Base-by-base conservation (phyloP, 352 stramenopile genomes). In the Aphanomyces stellatus region DNA sequence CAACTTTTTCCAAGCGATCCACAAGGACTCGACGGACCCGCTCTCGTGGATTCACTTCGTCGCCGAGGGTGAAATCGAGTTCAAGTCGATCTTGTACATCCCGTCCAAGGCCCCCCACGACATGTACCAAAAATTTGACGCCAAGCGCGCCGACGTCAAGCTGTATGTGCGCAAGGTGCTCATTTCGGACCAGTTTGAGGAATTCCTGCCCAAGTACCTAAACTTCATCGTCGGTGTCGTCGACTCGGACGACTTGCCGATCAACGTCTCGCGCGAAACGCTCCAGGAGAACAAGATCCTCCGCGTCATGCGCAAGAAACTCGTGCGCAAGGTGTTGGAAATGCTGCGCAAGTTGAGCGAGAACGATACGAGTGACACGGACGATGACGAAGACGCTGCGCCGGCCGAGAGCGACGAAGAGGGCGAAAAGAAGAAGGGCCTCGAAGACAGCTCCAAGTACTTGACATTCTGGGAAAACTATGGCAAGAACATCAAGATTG, bases 91-190 rank as follows among this genome's bases (percentile, higher is more conserved):
- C 62, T 71, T 99, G 42, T 99, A 98, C 82, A 77, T 99, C 5
- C 97, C 97, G 19, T 81, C 81, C 13, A 82, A 91, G 56, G 85
- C 96, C 24, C 81, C 92, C 22, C 73, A 72, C 41, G 84, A 97
- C 66, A 46, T 97, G 43, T 97, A 96, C 77, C 88, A 96, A 30
- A 83, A 87, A 22, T 97, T 96, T 65, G 93, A 98, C 72, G 81
- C 82, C 70, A 96, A 94, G 65, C 88, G 93, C 66, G 90, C 96
- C 17, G 80, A 91, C 72, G 86, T 99, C 42, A 95, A 97, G 71
- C 79, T 99, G 25, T 99, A 99, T 70, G 97, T 99, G 35, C 92
- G 96, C 60, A 99, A 99, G 76, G 97, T 99, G 56, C 85, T 99
- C 24, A 99, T 99, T 74, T 96, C 88, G 28, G 97, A 99, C 69